A percentile compares a stretch with the other conserved stretches of the same genome.
These are phyloP conservation scores for Heterobasidion annosum DNA, from an alignment of 1,284 basidiomycete genomes.

Conservation along the genomic window DNA sequence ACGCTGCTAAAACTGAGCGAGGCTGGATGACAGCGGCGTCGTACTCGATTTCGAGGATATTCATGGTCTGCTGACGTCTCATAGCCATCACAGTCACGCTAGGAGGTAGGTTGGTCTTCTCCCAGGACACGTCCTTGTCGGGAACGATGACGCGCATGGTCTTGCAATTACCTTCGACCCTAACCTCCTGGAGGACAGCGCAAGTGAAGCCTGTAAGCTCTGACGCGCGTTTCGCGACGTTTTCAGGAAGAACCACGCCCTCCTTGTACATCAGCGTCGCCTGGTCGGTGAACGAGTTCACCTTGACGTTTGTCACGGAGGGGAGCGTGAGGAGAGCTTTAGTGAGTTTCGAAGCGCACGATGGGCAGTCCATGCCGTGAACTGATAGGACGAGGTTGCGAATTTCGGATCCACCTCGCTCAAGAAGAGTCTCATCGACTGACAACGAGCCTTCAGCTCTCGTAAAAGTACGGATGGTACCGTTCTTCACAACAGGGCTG, in stretches of 20 bases:
- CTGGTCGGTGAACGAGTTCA: conserved; percentile 10
- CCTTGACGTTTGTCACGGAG: conserved; percentile 11
- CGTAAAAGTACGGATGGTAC: not conserved
- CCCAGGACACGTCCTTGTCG: not conserved
- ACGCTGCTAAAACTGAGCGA: conserved; percentile 9
- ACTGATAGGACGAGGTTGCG: conserved; percentile 6
- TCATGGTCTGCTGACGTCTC: not conserved
- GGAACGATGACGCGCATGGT: conserved; percentile 7
- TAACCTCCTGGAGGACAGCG: conserved; percentile 4
- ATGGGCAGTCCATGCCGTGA: conserved; percentile 13
- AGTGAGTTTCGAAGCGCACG: conserved; percentile 9
- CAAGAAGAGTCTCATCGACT: not conserved
- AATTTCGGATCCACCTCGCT: conserved; percentile 2
- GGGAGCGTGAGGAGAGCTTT: conserved; percentile 9
- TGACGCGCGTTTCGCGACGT: conserved; percentile 8
- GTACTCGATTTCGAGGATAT: conserved; percentile 10
- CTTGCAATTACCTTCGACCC: conserved; percentile 3
- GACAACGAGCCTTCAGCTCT: not conserved
- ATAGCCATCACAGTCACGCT: conserved; percentile 4
- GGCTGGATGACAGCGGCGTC: conserved; percentile 9
- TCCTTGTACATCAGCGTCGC: conserved; percentile 12
- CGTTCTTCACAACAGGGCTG: not conserved
- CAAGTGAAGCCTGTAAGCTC: conserved; percentile 10
- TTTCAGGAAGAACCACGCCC: conserved; percentile 5
- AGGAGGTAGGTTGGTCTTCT: conserved; percentile 5